These are phyloP conservation scores for Crataegus laevigata DNA, from an alignment of 306 rosid genomes.

Conservation along the genomic window DNA sequence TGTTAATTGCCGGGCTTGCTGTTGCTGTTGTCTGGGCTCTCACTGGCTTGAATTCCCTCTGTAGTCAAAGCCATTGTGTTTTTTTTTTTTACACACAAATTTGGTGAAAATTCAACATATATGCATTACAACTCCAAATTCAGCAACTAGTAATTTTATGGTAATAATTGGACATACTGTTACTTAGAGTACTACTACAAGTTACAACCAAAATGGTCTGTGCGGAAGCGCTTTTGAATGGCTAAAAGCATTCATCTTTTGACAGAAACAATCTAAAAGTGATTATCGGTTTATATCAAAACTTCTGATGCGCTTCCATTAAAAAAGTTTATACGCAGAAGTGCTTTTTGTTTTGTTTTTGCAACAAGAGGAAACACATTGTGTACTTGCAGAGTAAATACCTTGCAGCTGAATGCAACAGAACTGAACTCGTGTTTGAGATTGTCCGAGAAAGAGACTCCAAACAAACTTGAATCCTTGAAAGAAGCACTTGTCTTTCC, in stretches of 20 bases:
- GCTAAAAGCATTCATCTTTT: background rate
- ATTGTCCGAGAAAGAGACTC: conserved; percentile 65
- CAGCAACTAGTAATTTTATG: background rate
- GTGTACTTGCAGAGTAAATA: background rate
- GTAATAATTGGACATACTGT: background rate
- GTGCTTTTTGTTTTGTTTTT: background rate
- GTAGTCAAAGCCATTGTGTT: background rate
- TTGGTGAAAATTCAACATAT: too few species aligned
- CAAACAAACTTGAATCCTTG: conserved; percentile 73
- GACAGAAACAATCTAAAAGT: background rate
- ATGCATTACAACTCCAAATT: background rate
- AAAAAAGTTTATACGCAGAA: background rate
- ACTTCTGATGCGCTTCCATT: background rate
- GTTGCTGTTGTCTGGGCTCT: conserved; percentile 68
- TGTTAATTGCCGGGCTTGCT: conserved; percentile 50
- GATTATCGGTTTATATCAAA: background rate
- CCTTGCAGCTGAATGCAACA: conserved; percentile 77
- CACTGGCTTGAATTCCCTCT: conserved; percentile 52
- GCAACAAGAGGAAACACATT: background rate
- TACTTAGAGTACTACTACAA: too few species aligned
- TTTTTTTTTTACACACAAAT: too few species aligned
- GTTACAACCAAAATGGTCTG: background rate
- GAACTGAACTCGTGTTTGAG: conserved; percentile 61
- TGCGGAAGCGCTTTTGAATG: background rate
- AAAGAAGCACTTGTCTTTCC: conserved; percentile 50